Base-by-base conservation (phyloP, 768 basidiomycete genomes). In the Pisolithus tinctorius region DNA sequence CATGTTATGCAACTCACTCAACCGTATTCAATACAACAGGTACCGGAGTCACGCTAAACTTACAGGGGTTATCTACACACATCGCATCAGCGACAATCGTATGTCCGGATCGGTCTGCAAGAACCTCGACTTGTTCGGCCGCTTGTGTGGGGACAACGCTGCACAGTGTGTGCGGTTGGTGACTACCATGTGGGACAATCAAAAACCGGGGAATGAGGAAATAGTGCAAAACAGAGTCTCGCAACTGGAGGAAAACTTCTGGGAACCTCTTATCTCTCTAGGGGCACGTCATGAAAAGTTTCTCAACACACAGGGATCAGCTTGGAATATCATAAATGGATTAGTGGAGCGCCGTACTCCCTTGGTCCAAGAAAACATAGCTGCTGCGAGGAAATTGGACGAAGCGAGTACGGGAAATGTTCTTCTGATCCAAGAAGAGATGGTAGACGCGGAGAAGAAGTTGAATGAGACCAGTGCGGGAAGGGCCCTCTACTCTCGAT, bases 101-200 rank as follows among this genome's bases (percentile, higher is more conserved):
- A 60, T 73, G 59, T 54, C 60, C 13, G 69, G 67, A 13, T 62
- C 66, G 16, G 50, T 53, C 6, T 45, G 47, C 29, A 62, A 58
- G 39, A 69, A 69, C 49, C 64, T 73, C 46, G 51, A 57, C 14
- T 49, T 71, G 54, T 70, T 73, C 51, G 53, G 60, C 20, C 57
- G 61, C 26, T 51, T 74, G 13, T 74, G 73, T 36, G 73, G 71
- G 4, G 30, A 58, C 13, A n/a, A 55, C 4, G 58, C 63, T 8
- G 47, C 68, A 29, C 56, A 13, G 38, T 69, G 69, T 17, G 59
- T 69, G 6, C 55, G 64, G 25, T 52, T 75, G n/a, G 58, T 66
- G 11, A 73, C 72, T 1, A 73, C 68, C 1, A 70, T 69, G 65
- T 74, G 71, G 73, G 62, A 63, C 41, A 25, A 64, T 73, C 71